Evolutionary conservation across 2,329 filamentous ascomycete species (phyloP).

Genomic region (Leptographium wingfieldii): DNA sequence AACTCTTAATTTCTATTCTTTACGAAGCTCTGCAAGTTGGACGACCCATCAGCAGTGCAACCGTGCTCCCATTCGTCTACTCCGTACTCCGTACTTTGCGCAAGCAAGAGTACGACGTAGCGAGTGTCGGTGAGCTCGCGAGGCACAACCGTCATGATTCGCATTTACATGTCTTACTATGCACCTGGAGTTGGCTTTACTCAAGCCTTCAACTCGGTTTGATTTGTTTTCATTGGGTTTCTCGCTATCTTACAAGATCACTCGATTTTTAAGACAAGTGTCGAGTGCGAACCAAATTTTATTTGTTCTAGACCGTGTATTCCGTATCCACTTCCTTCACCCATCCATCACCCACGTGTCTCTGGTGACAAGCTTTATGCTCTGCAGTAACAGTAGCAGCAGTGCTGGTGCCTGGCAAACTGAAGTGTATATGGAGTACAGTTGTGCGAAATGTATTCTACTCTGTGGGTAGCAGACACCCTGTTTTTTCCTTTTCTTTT

Average conservation of each 20-base stretch:
- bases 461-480: too few relatives aligned
- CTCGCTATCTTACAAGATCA: neutral
- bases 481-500: too few relatives aligned
- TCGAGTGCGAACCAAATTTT: neutral
- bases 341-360: neutral
- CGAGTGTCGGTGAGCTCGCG: neutral
- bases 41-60: neutral
- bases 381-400: neutral
- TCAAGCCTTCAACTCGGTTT: too few relatives aligned
- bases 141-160: neutral
- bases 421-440: neutral
- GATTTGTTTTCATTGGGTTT: too few relatives aligned
- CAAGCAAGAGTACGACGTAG: neutral
- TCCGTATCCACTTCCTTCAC: neutral
- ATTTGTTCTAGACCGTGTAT: neutral
- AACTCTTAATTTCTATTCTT: neutral
- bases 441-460: too few relatives aligned
- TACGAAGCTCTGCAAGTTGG: neutral
- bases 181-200: too few relatives aligned
- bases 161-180: too few relatives aligned
- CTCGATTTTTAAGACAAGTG: neutral
- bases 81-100: neutral
- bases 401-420: neutral
- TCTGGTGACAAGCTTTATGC: neutral
- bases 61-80: neutral